Conservation (phyloP, 805 yeast genomes). For the Yamadazyma endophytica region DNA sequence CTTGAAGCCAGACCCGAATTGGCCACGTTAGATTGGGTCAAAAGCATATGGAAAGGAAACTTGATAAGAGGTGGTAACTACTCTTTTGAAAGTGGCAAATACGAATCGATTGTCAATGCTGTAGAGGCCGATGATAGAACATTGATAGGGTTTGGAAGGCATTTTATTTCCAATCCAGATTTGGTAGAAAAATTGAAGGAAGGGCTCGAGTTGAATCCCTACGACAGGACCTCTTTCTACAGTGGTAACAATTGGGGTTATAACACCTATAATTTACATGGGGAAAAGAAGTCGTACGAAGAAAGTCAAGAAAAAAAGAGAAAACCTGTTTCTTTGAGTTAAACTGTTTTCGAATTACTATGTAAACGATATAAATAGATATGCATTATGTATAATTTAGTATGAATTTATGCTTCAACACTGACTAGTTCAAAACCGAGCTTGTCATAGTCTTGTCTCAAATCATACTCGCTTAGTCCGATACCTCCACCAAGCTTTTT, state of each 20-base stretch:
- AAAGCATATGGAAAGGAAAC: slow-evolving; percentile 27
- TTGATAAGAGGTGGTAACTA: slow-evolving; percentile 18
- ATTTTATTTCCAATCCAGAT: slow-evolving; percentile 45
- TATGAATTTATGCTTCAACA: neutral
- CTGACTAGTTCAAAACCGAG: neutral
- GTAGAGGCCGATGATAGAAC: slow-evolving; percentile 30
- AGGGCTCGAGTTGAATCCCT: slow-evolving; percentile 17
- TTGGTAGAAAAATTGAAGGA: slow-evolving; percentile 31
- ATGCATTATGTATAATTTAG: neutral
- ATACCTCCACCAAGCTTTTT: slow-evolving; percentile 42
- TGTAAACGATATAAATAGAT: neutral
- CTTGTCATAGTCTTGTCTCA: slow-evolving; percentile 25
- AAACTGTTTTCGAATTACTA: neutral
- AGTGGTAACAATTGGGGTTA: slow-evolving; percentile 18
- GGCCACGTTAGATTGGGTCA: slow-evolving; percentile 13
- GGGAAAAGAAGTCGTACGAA: slow-evolving; percentile 7
- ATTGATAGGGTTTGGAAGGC: slow-evolving; percentile 38
- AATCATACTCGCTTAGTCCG: slow-evolving; percentile 55
- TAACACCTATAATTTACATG: slow-evolving; percentile 16
- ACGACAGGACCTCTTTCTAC: slow-evolving; percentile 41
- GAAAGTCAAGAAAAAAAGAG: slow-evolving; percentile 11
- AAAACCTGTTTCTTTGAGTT: slow-evolving; percentile 6
- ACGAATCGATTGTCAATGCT: slow-evolving; percentile 1
- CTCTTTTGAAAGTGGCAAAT: slow-evolving; percentile 5
- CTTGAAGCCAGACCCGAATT: slow-evolving; percentile 14